Evolutionary conservation across 106 monocot species (phyloP), one percentile per base, ranked within the genome.

Genomic region (Iris macrosiphon): DNA sequence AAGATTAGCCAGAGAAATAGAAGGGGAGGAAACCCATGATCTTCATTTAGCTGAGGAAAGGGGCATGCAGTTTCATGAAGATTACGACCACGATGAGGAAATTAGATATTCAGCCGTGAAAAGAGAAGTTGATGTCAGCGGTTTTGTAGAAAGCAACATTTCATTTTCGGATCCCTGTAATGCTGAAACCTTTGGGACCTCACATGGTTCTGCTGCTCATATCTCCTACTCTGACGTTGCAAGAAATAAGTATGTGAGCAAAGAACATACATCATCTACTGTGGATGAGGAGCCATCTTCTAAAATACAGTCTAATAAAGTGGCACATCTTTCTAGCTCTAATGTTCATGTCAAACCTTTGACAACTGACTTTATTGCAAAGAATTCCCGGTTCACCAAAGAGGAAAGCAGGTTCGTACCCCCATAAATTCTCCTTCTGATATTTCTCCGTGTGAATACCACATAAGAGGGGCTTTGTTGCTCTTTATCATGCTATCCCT

Each of bases 21-120:
- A 87, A 45, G 83, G 83, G 26, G 86, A 90, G 77, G 96, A 75
- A 18, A 98, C 90, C 21, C 48, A 70, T 15, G 96, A 98, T 74
- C 52, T 75, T 59, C 96, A 98, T 65, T 51, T 83, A 54, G 86
- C 96, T 44, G 96, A 98, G 96, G 96, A 98, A 77, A 90, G 96
- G 64, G 96, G 96, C 29, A 52, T 80, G 33, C 42, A 69, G 15
- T 75, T 78, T 30, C 48, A 65, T 59, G 74, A 81, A 39, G 74
- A 85, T 52, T 60, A 80, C 31, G 90, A 83, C 25, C 63, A 72
- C 37, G 96, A 98, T 48, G 96, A 98, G 70, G 96, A 98, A 71
- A 75, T 40, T 45, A 79, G 72, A 67, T 98, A 90, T 75, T 98
- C 96, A 24, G 78, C 96, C 7, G 96, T 98, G 13, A 60, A 10